Conservation (phyloP, 176 grass and related monocot species). For the Carex kokanica region DNA sequence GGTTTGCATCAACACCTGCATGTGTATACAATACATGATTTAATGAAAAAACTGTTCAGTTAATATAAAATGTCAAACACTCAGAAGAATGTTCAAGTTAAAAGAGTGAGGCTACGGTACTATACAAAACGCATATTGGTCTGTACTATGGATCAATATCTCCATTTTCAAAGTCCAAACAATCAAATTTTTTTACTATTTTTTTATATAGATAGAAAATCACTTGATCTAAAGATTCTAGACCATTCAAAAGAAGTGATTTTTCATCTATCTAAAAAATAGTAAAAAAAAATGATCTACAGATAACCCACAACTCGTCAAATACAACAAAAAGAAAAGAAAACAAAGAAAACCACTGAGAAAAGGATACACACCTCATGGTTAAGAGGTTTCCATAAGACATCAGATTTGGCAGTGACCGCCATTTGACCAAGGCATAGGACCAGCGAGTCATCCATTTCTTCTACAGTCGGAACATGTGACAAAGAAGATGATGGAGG, state of each 20-base stretch:
- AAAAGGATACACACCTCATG: conserved; percentile 67
- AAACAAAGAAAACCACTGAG: not conserved
- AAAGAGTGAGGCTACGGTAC: too few species aligned
- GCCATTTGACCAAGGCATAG: conserved; percentile 92
- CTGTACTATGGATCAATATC: too few species aligned
- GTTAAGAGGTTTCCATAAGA: conserved; percentile 93
- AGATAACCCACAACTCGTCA: too few species aligned
- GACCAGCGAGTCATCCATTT: conserved; percentile 72
- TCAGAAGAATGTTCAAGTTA: not conserved
- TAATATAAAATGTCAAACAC: not conserved
- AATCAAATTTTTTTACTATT: too few species aligned
- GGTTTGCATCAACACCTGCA: conserved; percentile 82
- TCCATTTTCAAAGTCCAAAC: too few species aligned
- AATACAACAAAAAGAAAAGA: not conserved
- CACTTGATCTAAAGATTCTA: too few species aligned
- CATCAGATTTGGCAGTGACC: conserved; percentile 70
- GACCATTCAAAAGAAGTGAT: too few species aligned
- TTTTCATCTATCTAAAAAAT: too few species aligned
- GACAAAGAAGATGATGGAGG: conserved; percentile 36
- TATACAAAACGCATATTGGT: too few species aligned
- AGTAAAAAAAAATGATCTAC: too few species aligned
- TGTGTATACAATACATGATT: not conserved
- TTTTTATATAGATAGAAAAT: too few species aligned
- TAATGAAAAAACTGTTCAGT: not conserved
- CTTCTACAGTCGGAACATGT: conserved; percentile 51